Percentiles rank a stretch among this genome's conserved stretches.
Conservation (phyloP, 805 yeast species). For the Candida patagonica region DNA sequence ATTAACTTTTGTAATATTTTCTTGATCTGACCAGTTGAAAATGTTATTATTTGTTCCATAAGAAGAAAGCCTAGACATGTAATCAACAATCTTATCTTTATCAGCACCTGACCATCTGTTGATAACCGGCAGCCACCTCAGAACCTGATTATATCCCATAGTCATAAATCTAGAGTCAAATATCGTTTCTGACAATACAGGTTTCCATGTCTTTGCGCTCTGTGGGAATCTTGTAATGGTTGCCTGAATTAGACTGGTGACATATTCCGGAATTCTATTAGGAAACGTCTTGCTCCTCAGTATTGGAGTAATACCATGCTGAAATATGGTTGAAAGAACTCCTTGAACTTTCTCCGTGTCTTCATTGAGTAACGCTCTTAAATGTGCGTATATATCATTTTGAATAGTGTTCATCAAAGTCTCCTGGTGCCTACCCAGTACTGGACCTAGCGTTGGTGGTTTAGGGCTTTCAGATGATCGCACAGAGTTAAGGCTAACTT, state of each 20-base stretch:
- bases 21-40: slow-evolving; percentile 55
- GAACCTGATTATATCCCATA: slow-evolving; percentile 23
- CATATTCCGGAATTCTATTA: not conserved
- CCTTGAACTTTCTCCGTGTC: slow-evolving; percentile 55
- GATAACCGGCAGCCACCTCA: slow-evolving; percentile 48
- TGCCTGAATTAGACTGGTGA: not conserved
- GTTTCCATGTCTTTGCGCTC: slow-evolving; percentile 49
- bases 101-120: slow-evolving; percentile 57
- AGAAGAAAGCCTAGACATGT: slow-evolving; percentile 38
- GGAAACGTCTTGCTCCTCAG: slow-evolving; percentile 34
- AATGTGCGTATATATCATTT: not conserved
- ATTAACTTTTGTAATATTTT: slow-evolving; percentile 44
- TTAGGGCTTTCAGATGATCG: not conserved
- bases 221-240: slow-evolving; percentile 2
- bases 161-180: slow-evolving; percentile 52
- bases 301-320: slow-evolving; percentile 45
- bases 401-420: not conserved
- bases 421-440: not conserved
- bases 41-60: slow-evolving; percentile 35
- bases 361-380: slow-evolving; percentile 13
- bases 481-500: not conserved
- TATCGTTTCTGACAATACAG: slow-evolving; percentile 52
- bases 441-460: not conserved
- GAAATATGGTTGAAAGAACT: slow-evolving; percentile 42
- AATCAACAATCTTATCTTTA: slow-evolving; percentile 48